phyloP scores from a whole-genome alignment of 2,329 filamentous ascomycete species.

The Orbilia ellipsospora region DNA sequence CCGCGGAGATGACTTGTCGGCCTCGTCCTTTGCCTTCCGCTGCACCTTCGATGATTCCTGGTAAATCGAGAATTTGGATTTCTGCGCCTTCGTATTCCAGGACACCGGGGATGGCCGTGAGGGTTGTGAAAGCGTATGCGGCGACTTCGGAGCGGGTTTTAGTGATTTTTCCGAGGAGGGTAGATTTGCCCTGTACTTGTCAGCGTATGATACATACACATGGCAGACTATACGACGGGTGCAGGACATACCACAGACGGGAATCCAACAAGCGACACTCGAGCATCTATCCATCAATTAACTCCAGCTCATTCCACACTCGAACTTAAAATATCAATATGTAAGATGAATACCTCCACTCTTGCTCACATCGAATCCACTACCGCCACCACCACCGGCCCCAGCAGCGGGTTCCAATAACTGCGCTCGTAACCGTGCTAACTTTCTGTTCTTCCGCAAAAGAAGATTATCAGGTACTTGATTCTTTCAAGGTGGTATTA shows the following conservation, averaged over 20 bases:
- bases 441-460: constrained; percentile 75
- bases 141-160: constrained; percentile 97
- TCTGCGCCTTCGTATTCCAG: constrained; percentile 97
- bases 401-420: constrained; percentile 89
- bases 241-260: constrained; percentile 77
- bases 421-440: constrained; percentile 92
- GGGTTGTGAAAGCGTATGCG: constrained; percentile 94
- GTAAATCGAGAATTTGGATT: constrained; percentile 96
- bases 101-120: constrained; percentile 96
- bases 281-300: constrained; percentile 72
- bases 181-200: constrained; percentile 77
- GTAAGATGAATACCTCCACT: constrained; percentile 68
- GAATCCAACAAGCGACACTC: constrained; percentile 97
- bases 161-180: constrained; percentile 97
- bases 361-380: constrained; percentile 94
- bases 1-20: constrained; percentile 94
- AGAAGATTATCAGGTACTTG: constrained; percentile 55
- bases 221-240: background rate
- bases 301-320: background rate
- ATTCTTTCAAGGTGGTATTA: background rate
- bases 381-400: constrained; percentile 76
- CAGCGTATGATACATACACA: background rate
- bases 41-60: constrained; percentile 97
- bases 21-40: constrained; percentile 95
- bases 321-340: background rate